A percentile compares a stretch with the other conserved stretches of the same genome.
These are phyloP conservation scores for Sclerotinia trifoliorum DNA, from an alignment of 2,329 filamentous ascomycete genomes.

Conservation along the genomic window DNA sequence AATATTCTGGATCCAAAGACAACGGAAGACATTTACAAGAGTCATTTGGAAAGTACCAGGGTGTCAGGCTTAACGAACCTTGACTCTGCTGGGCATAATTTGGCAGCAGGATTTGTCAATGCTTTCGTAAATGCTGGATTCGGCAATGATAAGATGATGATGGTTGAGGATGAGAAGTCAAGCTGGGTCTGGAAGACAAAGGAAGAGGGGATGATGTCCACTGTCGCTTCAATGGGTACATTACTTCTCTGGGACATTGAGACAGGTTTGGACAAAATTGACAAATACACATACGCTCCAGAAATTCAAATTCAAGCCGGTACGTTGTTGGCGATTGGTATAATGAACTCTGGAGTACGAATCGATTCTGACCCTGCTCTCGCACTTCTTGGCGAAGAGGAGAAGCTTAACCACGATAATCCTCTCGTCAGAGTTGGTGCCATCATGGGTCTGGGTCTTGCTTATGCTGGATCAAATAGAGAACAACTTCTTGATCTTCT, in stretches of 20 bases:
- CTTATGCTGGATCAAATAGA: constrained; percentile 93
- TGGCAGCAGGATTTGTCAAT: constrained; percentile 95
- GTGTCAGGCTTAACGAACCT: constrained; percentile 91
- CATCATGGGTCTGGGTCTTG: constrained; percentile 93
- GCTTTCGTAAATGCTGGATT: constrained; percentile 96
- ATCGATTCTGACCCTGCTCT: constrained; percentile 87
- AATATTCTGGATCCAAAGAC: constrained; percentile 97
- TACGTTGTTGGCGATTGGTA: constrained; percentile 87
- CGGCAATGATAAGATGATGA: constrained; percentile 96
- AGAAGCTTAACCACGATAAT: constrained; percentile 77
- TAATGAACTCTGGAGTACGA: constrained; percentile 89
- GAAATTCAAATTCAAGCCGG: constrained; percentile 88
- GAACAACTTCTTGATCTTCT: constrained; percentile 83
- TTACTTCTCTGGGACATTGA: constrained; percentile 93
- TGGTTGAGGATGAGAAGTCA: constrained; percentile 82
- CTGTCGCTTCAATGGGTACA: constrained; percentile 88
- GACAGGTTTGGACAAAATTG: constrained; percentile 86
- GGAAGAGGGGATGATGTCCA: constrained; percentile 95
- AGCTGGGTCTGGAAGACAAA: constrained; percentile 99
- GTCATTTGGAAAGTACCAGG: constrained; percentile 91
- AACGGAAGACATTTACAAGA: constrained; percentile 99
- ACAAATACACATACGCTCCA: constrained; percentile 83
- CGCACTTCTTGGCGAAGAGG: constrained; percentile 76
- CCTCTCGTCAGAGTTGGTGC: constrained; percentile 75
- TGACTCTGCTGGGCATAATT: constrained; percentile 92